Base-by-base conservation (phyloP, 148 eudicot genomes). In the Camellia lanceoleosa region DNA sequence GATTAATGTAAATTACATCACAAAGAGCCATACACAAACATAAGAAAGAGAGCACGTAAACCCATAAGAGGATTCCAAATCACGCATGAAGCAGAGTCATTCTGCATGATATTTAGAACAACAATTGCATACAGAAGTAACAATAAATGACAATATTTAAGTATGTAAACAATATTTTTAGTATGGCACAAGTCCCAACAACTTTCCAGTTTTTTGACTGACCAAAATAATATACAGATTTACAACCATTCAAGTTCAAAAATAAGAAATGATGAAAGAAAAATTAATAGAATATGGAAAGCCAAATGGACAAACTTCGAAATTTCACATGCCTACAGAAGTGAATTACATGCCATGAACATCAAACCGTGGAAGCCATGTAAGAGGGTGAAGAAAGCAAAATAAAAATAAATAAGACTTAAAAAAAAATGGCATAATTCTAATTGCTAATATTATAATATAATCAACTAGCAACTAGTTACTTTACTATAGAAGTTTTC, bases 21-120 rank as follows among this genome's bases (percentile, higher is more conserved):
- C 60, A 77, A 19, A 73, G 47, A 46, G 66, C 80, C 58, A 76
- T 5, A 23, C 61, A 76, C 74, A 19, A 43, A 56, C 12, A 71
- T 2, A 3, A n/a, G 16, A 60, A 69, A 62, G 70, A 47, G 16
- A 63, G n/a, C 56, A 61, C 9, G 1, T 14, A 52, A 71, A 46
- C 3, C 44, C 58, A 9, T 9, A 49, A 19, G 59, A 49, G 6
- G 14, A 7, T 8, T 1, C 3, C 63, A 43, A n/a, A 44, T 76
- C 42, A 75, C 47, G 52, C n/a, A 19, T 49, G 43, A 75, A 41
- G 49, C 16, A 44, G 0, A 19, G 44, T 2, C 60, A 43, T 60
- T 54, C 75, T 23, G 61, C 60, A 60, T 1, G 54, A 75, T 30
- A 30, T 30, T 42, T 60, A 59, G 30, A 56, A 75, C 18, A 44